Evolutionary conservation across 2,329 filamentous ascomycete species (phyloP), one percentile per base, ranked within the genome.

Genomic region (Pyrenophora graminea): DNA sequence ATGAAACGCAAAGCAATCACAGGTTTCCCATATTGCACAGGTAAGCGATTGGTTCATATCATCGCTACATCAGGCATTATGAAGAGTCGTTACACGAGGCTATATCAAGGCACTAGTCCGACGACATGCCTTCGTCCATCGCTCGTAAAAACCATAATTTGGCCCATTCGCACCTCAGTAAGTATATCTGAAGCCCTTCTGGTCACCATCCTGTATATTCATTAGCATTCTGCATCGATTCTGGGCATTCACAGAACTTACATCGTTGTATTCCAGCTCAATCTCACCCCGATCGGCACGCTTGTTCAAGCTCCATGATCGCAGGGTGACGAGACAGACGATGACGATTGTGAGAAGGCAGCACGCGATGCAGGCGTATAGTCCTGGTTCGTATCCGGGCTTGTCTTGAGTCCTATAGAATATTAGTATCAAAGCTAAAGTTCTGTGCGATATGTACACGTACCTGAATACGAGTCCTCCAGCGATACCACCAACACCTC

Each of bases 401-500:
- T 66, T 59, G 46, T 77, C 74, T 45, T 77, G 71, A n/a, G 43
- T 44, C 17, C 56, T 56, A 30, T 18, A 5, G 4, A 39, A 9
- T 6, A 21, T 56, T 17, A 56, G 42, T 18, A 21, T 32, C 32
- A 37, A 15, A 17, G 19, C 19, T 13, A 21, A 18, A 36, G 13
- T n/a, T 15, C 8, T 45, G 21, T n/a, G 23, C 2, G 6, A 4
- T 27, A 15, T 23, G 10, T n/a, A 12, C n/a, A 39, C 49, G 4
- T 44, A 56, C 30, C 70, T 80, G 74, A 93, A 94, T 9, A 93
- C 85, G 49, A 90, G 77, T 59, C 83, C 84, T 21, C 89, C 89
- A 1, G 84, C 83, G 56, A 94, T 94, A 30, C 90, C 90, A 32
- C 90, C 90, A 21, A 95, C 77, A 2, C 88, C 89, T 6, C 89